phyloP scores from a whole-genome alignment of 2,329 filamentous ascomycete species.

The Microascus cirrosus region DNA sequence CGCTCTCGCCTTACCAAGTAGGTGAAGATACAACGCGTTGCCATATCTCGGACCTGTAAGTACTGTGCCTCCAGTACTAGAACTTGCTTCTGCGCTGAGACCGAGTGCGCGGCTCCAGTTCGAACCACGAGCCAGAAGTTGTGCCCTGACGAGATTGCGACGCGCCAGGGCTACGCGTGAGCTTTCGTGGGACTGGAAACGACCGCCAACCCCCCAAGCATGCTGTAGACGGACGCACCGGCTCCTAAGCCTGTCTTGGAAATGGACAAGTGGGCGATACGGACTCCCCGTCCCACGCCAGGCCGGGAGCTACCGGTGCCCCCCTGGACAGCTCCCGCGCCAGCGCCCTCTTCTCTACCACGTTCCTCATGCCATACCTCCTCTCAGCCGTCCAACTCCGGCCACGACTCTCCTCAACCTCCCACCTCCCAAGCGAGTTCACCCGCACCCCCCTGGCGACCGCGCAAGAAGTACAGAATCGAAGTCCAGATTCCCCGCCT shows the following conservation, averaged over 20 bases:
- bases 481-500: background rate
- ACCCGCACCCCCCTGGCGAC: background rate
- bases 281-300: background rate
- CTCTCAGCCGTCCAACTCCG: background rate
- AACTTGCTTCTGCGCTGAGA: too few species aligned
- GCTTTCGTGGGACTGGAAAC: background rate
- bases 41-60: background rate
- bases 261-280: conserved; percentile 2
- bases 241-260: background rate
- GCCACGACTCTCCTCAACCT: background rate
- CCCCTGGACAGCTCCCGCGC: background rate
- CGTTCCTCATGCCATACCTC: background rate
- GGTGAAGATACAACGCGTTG: background rate
- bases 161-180: background rate
- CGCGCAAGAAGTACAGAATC: background rate
- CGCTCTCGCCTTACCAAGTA: background rate
- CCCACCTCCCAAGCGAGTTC: background rate
- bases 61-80: too few species aligned
- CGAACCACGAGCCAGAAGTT: too few species aligned
- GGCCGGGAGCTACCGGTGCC: background rate
- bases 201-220: background rate
- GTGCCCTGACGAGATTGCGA: background rate
- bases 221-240: background rate
- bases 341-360: background rate
- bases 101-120: too few species aligned